phyloP scores from a whole-genome alignment of 2,329 filamentous ascomycete genomes.

The Arthrobotrys megalospora region DNA sequence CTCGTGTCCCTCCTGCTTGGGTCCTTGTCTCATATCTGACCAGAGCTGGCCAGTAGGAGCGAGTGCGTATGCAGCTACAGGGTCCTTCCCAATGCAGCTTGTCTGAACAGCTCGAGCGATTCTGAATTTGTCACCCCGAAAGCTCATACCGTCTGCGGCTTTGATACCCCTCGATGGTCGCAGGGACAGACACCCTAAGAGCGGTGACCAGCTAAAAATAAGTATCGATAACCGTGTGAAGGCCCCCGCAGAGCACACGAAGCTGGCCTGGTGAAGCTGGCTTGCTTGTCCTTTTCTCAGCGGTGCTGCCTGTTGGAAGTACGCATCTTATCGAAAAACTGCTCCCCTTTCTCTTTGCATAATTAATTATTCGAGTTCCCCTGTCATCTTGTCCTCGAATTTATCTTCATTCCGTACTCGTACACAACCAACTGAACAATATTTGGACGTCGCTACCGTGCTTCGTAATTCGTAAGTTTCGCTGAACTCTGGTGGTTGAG shows the following conservation, averaged over 20 bases:
- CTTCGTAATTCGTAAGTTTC: neutral
- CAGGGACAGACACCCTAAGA: slow-evolving; percentile 34
- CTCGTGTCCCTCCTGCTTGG: slow-evolving; percentile 36
- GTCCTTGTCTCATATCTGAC: slow-evolving; percentile 44
- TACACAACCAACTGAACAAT: neutral
- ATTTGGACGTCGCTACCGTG: neutral
- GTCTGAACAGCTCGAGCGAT: slow-evolving; percentile 39
- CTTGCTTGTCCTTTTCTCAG: slow-evolving; percentile 23
- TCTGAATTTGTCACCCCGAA: slow-evolving; percentile 50
- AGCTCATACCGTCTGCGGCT: slow-evolving; percentile 26
- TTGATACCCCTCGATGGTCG: slow-evolving; percentile 46
- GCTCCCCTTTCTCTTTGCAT: slow-evolving; percentile 25
- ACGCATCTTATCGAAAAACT: slow-evolving; percentile 12
- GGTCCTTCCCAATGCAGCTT: slow-evolving; percentile 55
- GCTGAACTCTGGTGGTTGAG: neutral
- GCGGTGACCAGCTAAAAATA: slow-evolving; percentile 55
- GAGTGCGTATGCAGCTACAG: slow-evolving; percentile 47
- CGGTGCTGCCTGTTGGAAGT: slow-evolving; percentile 32
- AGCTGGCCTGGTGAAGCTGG: slow-evolving; percentile 2
- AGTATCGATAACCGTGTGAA: slow-evolving; percentile 33
- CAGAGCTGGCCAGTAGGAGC: slow-evolving; percentile 45
- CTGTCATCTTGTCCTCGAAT: neutral
- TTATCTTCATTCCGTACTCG: neutral
- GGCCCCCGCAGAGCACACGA: slow-evolving; percentile 20
- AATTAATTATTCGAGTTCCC: neutral